Conservation (phyloP, 192 early-diverging fungal species). For the Umbelopsis sp. region DNA sequence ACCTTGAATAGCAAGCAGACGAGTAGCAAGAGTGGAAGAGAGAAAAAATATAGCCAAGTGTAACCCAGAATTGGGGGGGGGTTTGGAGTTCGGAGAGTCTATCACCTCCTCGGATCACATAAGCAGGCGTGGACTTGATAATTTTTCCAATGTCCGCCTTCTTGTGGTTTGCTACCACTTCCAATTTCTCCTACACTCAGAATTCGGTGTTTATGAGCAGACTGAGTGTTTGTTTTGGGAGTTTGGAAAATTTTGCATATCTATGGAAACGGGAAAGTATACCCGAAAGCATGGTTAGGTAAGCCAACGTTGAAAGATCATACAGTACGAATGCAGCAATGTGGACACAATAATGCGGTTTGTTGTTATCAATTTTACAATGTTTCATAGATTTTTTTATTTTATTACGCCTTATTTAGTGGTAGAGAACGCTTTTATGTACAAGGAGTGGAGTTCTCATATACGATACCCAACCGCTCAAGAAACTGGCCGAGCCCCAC, state of each 20-base stretch:
- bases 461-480: not conserved
- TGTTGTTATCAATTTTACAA: no score
- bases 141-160: not conserved
- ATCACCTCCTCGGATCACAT: constrained; percentile 7
- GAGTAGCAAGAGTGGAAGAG: not conserved
- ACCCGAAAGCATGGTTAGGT: no score
- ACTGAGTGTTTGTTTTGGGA: no score
- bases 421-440: not conserved
- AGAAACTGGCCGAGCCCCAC: not conserved
- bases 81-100: constrained; percentile 1
- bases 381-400: no score
- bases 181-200: not conserved
- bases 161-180: not conserved
- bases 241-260: no score
- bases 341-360: no score
- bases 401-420: no score
- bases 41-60: not conserved
- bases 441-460: not conserved
- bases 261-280: no score
- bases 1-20: not conserved
- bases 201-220: no score
- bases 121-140: not conserved
- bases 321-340: no score
- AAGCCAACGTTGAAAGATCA: no score
- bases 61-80: not conserved